These are phyloP conservation scores for Wickerhamomyces bisporus DNA, from an alignment of 805 yeast genomes.

Conservation along the genomic window DNA sequence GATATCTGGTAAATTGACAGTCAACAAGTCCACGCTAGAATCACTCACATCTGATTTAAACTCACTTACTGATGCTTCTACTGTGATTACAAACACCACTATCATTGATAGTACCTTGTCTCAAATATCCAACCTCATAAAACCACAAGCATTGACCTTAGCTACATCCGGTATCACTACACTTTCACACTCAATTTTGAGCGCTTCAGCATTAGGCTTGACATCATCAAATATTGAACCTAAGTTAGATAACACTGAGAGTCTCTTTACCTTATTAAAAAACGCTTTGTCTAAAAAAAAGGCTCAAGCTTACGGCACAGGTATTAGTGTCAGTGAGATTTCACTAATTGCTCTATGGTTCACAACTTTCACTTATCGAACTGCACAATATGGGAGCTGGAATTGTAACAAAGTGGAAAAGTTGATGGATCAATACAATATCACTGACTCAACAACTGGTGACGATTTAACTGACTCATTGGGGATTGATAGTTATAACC, in stretches of 20 bases:
- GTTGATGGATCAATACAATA: constrained; percentile 23
- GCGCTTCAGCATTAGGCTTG: too few species aligned
- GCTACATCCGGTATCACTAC: constrained; percentile 6
- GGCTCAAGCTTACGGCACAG: constrained; percentile 3
- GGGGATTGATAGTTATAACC: constrained; percentile 1
- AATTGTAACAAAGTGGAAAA: constrained; percentile 21
- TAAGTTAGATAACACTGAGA: too few species aligned
- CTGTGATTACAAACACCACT: not conserved
- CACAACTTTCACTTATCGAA: constrained; percentile 19
- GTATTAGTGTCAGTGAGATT: constrained; percentile 15
- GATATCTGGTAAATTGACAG: constrained; percentile 1
- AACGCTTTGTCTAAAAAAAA: too few species aligned
- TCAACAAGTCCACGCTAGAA: not conserved
- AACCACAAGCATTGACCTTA: constrained; percentile 3
- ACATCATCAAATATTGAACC: too few species aligned
- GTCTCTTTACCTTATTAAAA: too few species aligned
- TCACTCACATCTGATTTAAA: not conserved
- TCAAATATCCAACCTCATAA: not conserved
- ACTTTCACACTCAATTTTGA: constrained; percentile 6
- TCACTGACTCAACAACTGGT: constrained; percentile 13
- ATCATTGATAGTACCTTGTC: not conserved
- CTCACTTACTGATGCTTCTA: not conserved
- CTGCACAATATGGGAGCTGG: constrained; percentile 23
- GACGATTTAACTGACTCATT: constrained; percentile 3
- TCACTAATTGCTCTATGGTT: constrained; percentile 19